Conservation (phyloP, 768 basidiomycete genomes). For the Hortiboletus campestris region DNA sequence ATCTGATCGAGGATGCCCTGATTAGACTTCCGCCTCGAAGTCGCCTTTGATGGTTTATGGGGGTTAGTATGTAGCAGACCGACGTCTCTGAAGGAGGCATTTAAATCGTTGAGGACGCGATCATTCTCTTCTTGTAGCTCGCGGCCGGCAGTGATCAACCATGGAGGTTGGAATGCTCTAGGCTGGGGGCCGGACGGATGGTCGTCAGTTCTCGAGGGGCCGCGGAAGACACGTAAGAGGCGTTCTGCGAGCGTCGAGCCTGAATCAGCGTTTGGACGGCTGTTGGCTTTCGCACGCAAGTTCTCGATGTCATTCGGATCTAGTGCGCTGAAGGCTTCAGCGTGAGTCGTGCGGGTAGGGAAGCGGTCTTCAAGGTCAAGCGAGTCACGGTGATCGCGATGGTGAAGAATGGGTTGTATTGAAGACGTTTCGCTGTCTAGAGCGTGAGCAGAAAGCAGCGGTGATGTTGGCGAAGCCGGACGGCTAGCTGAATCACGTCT, state of each 20-base stretch:
- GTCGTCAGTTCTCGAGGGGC: constrained; percentile 21
- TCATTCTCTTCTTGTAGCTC: constrained; percentile 66
- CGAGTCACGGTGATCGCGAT: constrained; percentile 26
- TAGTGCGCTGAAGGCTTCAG: constrained; percentile 59
- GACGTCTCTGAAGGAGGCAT: constrained; percentile 77
- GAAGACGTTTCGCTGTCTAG: constrained; percentile 12
- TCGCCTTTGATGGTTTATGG: constrained; percentile 27
- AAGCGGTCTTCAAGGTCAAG: constrained; percentile 26
- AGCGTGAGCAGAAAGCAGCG: constrained; percentile 1
- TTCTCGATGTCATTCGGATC: constrained; percentile 54
- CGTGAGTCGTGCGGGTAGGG: constrained; percentile 55
- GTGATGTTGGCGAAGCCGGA: constrained; percentile 22
- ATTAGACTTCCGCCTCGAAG: constrained; percentile 17
- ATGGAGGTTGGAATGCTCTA: constrained; percentile 46
- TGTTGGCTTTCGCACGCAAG: constrained; percentile 34
- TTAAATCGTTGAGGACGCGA: constrained; percentile 65
- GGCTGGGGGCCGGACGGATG: constrained; percentile 26
- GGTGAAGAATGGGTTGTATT: constrained; percentile 5
- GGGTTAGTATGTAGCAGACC: constrained; percentile 64
- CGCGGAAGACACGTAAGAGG: constrained; percentile 22
- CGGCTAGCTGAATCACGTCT: constrained; percentile 11
- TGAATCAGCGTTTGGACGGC: constrained; percentile 20
- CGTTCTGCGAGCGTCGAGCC: constrained; percentile 21
- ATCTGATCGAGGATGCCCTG: constrained; percentile 57
- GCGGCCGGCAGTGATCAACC: constrained; percentile 65